Conservation (phyloP, 495 filamentous ascomycete species). For the Podospora appendiculata region DNA sequence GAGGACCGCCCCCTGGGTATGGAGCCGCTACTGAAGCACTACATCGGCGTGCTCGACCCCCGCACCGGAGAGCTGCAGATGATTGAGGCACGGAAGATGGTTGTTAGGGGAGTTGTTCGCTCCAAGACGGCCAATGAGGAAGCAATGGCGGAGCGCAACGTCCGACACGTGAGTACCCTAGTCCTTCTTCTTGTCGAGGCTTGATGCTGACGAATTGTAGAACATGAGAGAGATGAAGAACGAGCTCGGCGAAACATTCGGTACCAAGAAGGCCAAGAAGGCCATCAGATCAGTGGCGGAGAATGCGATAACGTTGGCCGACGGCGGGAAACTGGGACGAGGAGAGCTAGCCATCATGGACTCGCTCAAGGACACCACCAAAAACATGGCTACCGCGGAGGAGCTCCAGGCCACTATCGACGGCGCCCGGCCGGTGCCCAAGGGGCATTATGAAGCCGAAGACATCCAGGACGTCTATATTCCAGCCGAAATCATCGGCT, state of each 20-base stretch:
- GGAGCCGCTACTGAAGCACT: slow-evolving; percentile 69
- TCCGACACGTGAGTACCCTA: slow-evolving; percentile 26
- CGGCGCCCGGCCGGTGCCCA: slow-evolving; percentile 68
- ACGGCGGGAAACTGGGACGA: slow-evolving; percentile 39
- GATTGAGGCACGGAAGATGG: slow-evolving; percentile 66
- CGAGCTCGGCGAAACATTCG: slow-evolving; percentile 80
- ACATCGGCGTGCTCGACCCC: slow-evolving; percentile 79
- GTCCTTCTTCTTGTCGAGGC: not conserved
- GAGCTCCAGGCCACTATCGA: slow-evolving; percentile 61
- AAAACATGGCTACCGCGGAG: slow-evolving; percentile 49
- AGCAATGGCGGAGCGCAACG: slow-evolving; percentile 27
- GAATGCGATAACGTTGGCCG: slow-evolving; percentile 59
- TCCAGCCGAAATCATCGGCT: slow-evolving; percentile 56
- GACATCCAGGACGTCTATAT: slow-evolving; percentile 79
- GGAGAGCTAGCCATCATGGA: slow-evolving; percentile 55
- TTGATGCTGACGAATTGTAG: slow-evolving; percentile 28
- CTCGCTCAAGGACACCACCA: slow-evolving; percentile 50
- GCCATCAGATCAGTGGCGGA: slow-evolving; percentile 66
- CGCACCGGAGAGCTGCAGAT: slow-evolving; percentile 63
- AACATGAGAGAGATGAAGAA: slow-evolving; percentile 53
- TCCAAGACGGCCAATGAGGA: slow-evolving; percentile 38
- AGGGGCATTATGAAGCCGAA: slow-evolving; percentile 60
- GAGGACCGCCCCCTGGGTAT: slow-evolving; percentile 58
- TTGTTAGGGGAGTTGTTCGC: slow-evolving; percentile 57
- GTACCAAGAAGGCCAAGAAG: slow-evolving; percentile 89